phyloP scores from a whole-genome alignment of 2,329 filamentous ascomycete species.

The Talaromyces sp. region DNA sequence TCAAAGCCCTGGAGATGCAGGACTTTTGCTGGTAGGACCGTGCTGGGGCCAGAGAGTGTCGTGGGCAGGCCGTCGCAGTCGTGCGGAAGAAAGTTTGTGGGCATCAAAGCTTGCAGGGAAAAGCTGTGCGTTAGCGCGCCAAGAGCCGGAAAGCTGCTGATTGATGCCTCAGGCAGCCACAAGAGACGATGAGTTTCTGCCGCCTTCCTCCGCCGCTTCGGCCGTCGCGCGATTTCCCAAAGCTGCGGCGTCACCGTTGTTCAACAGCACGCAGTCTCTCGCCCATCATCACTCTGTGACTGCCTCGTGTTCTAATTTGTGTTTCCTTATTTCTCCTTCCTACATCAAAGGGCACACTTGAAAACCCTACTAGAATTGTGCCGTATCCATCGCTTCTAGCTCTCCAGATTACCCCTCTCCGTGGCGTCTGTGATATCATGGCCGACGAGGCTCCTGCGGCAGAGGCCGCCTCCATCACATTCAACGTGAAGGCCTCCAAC shows the following conservation, averaged over 20 bases:
- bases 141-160: neutral
- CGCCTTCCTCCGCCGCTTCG: constrained; percentile 23
- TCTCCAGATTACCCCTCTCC: constrained; percentile 4
- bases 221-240: neutral
- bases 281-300: neutral
- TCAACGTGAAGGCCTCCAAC: constrained; percentile 96
- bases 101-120: constrained; percentile 6
- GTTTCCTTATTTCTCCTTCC: neutral
- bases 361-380: neutral
- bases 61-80: neutral
- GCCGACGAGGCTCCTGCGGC: constrained; percentile 39
- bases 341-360: neutral
- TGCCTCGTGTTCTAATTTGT: neutral
- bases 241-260: neutral
- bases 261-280: neutral
- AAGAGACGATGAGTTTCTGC: constrained; percentile 31
- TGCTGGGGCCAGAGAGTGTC: neutral
- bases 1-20: neutral
- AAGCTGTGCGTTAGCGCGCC: constrained; percentile 13
- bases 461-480: constrained; percentile 76
- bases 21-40: neutral
- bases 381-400: neutral
- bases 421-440: constrained; percentile 24
- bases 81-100: constrained; percentile 1
- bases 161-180: constrained; percentile 4